Evolutionary conservation across 306 rosid genomes (phyloP).

Genomic region (Sophora flavescens): DNA sequence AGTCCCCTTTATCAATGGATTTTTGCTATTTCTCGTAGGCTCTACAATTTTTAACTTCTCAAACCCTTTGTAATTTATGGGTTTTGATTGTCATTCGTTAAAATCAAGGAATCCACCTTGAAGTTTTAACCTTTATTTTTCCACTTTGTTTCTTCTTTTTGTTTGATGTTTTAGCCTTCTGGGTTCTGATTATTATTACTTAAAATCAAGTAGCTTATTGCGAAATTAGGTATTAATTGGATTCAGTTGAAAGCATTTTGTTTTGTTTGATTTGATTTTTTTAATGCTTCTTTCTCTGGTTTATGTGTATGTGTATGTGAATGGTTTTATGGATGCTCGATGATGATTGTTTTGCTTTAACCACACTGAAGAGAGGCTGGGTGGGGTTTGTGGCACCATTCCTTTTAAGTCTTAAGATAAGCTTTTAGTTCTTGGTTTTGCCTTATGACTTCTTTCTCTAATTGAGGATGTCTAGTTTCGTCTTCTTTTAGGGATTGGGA

Average conservation of each 20-base stretch:
- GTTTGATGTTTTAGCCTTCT: background rate
- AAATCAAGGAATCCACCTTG: background rate
- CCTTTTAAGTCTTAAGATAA: background rate
- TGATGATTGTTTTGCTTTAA: constrained; percentile 85
- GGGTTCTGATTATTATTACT: background rate
- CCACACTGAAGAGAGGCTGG: constrained; percentile 68
- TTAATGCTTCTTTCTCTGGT: background rate
- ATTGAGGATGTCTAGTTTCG: constrained; percentile 41
- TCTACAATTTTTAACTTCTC: constrained; percentile 45
- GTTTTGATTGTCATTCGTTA: background rate
- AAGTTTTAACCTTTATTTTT: background rate
- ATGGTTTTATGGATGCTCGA: constrained; percentile 50
- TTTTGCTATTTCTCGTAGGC: constrained; percentile 74
- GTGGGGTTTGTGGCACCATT: constrained; percentile 30
- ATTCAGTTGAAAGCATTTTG: background rate
- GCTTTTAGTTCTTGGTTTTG: constrained; percentile 51
- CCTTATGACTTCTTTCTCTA: constrained; percentile 51
- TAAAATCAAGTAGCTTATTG: background rate
- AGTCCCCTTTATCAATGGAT: constrained; percentile 47
- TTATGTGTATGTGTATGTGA: background rate
- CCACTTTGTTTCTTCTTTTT: background rate
- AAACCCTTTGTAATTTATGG: background rate
- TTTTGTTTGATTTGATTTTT: too few species aligned
- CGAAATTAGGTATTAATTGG: background rate
- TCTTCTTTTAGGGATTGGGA: constrained; percentile 50